These are phyloP conservation scores for Pilasporangium apinafurcum DNA, from an alignment of 352 stramenopile genomes.

Conservation along the genomic window DNA sequence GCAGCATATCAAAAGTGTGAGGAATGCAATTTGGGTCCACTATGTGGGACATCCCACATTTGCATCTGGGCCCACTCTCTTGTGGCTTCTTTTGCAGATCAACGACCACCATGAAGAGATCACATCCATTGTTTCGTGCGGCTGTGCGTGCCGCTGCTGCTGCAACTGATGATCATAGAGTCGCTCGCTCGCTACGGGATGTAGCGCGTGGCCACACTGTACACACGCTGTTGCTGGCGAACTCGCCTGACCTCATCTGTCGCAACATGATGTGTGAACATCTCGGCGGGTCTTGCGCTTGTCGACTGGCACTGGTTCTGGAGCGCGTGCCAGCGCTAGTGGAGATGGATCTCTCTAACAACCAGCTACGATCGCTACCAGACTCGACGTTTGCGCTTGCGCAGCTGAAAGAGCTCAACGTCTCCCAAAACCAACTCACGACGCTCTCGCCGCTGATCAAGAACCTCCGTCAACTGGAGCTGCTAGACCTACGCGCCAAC, in stretches of 20 bases:
- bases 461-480: slow-evolving; percentile 46
- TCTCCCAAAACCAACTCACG: slow-evolving; percentile 62
- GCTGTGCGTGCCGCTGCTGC: no score
- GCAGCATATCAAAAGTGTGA: background rate
- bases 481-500: slow-evolving; percentile 62
- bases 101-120: background rate
- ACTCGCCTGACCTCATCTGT: slow-evolving; percentile 85
- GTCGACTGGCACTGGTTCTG: slow-evolving; percentile 72
- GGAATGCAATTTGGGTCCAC: no score
- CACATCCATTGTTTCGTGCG: slow-evolving; percentile 3
- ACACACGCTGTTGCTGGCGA: slow-evolving; percentile 54
- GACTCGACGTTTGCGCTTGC: slow-evolving; percentile 70
- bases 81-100: background rate
- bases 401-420: slow-evolving; percentile 44
- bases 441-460: slow-evolving; percentile 30
- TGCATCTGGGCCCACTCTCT: background rate
- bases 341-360: slow-evolving; percentile 67
- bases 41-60: slow-evolving; percentile 2
- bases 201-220: slow-evolving; percentile 54
- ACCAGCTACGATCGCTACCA: slow-evolving; percentile 70
- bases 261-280: slow-evolving; percentile 91
- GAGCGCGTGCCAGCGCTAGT: slow-evolving; percentile 63
- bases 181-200: slow-evolving; percentile 51
- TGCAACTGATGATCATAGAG: no score
- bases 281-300: slow-evolving; percentile 80